Conservation (phyloP, 169 alveolate species). For the Cryptosporidium ubiquitum region DNA sequence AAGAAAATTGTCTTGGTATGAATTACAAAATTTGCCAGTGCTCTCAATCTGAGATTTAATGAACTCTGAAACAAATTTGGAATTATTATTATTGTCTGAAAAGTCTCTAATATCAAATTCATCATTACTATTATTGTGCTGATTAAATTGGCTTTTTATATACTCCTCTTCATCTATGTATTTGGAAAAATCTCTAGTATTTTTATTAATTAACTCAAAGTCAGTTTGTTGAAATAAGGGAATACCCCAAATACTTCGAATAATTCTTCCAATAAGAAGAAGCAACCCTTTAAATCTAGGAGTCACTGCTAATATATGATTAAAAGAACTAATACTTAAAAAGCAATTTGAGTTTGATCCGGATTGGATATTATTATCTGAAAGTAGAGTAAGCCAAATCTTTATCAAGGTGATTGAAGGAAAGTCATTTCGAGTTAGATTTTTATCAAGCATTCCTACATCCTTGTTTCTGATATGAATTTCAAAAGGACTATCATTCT, state of each 20-base stretch:
- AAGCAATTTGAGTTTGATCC: slow-evolving; percentile 10
- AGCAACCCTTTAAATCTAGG: slow-evolving; percentile 64
- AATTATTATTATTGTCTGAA: background rate
- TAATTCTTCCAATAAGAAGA: slow-evolving; percentile 18
- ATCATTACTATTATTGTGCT: background rate
- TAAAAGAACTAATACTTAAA: slow-evolving; percentile 3
- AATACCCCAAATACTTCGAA: slow-evolving; percentile 50
- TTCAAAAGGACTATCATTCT: slow-evolving; percentile 45
- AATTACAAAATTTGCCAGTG: background rate
- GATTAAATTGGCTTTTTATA: background rate
- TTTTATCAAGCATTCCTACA: slow-evolving; percentile 1
- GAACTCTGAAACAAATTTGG: slow-evolving; percentile 12
- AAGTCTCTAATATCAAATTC: background rate
- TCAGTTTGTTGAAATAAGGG: slow-evolving; percentile 43
- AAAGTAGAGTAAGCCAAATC: slow-evolving; percentile 65
- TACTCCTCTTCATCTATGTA: background rate
- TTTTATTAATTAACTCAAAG: background rate
- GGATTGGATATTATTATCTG: slow-evolving; percentile 37
- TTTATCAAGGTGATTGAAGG: slow-evolving; percentile 29
- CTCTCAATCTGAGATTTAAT: slow-evolving; percentile 12
- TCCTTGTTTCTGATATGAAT: slow-evolving; percentile 9
- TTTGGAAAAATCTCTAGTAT: background rate
- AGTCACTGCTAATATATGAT: slow-evolving; percentile 26
- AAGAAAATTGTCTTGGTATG: background rate
- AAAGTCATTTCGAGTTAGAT: slow-evolving; percentile 12